Evolutionary conservation across 495 filamentous ascomycete genomes (phyloP).

Genomic region (Astrocystis sublimbata): DNA sequence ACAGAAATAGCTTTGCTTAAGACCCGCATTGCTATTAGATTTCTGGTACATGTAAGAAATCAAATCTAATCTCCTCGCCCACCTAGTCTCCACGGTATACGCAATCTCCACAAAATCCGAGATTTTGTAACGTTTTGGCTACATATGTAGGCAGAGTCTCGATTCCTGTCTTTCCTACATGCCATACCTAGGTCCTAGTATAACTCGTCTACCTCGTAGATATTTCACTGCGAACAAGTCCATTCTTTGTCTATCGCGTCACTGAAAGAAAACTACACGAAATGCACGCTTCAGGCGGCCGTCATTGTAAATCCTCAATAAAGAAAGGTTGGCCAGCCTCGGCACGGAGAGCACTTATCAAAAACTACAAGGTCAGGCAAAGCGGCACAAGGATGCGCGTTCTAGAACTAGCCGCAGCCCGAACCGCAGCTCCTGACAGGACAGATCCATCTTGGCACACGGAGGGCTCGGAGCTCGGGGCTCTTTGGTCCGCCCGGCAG

Average conservation of each 20-base stretch:
- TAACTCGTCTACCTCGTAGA: not conserved
- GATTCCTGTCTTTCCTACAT: not conserved
- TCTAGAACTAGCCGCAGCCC: not conserved
- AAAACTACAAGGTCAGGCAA: not conserved
- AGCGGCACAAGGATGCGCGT: not conserved
- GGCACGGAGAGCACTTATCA: not conserved
- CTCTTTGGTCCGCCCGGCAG: too few relatives aligned
- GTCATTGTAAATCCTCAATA: not conserved
- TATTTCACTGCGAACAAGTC: not conserved
- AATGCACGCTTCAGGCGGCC: not conserved
- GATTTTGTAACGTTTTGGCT: too few relatives aligned
- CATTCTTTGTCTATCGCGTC: not conserved
- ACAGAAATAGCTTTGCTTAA: too few relatives aligned
- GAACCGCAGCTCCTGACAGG: too few relatives aligned
- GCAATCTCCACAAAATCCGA: too few relatives aligned
- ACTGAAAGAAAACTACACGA: not conserved
- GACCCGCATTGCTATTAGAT: too few relatives aligned
- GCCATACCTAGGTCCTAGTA: not conserved
- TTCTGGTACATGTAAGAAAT: too few relatives aligned
- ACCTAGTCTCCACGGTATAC: too few relatives aligned
- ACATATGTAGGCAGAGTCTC: not conserved
- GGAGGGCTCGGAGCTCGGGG: too few relatives aligned
- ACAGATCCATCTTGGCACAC: conserved; percentile 1
- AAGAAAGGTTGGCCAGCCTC: not conserved
- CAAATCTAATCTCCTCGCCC: too few relatives aligned